Evolutionary conservation across 2,329 filamentous ascomycete species (phyloP).

Genomic region (Colletotrichum sp.): DNA sequence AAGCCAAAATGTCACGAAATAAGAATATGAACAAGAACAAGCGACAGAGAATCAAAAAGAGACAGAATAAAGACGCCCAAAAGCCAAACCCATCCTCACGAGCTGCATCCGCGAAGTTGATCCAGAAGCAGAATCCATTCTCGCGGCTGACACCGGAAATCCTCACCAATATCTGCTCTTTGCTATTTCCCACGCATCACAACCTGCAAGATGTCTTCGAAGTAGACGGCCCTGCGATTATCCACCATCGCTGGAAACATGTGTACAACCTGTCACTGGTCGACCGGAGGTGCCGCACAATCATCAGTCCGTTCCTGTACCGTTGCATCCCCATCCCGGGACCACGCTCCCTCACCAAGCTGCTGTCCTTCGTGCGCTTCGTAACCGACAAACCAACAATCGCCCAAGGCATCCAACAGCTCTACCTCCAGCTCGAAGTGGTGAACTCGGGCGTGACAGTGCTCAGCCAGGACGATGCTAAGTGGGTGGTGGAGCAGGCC

Average conservation of each 20-base stretch:
- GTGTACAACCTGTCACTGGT: not conserved
- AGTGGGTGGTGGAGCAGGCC: not conserved
- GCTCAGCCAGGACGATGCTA: not conserved
- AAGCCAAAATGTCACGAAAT: not conserved
- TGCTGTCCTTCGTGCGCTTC: not conserved
- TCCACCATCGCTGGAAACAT: not conserved
- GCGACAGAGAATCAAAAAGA: not conserved
- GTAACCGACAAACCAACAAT: not conserved
- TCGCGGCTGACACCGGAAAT: not conserved
- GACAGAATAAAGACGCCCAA: not conserved
- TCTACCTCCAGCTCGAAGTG: not conserved
- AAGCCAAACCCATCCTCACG: fast-evolving
- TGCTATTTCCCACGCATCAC: not conserved
- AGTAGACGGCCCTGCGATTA: not conserved
- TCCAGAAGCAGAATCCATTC: not conserved
- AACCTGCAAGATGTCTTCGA: not conserved
- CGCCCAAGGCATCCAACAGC: not conserved
- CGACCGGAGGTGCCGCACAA: not conserved
- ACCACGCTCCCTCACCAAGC: not conserved
- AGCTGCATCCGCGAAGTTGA: not conserved
- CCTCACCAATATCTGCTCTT: not conserved
- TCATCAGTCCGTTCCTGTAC: not conserved
- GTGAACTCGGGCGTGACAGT: not conserved
- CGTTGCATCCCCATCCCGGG: not conserved
- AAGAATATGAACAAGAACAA: not conserved